Conservation (phyloP, 177 flowering plant species). For the Vitis hybrid region DNA sequence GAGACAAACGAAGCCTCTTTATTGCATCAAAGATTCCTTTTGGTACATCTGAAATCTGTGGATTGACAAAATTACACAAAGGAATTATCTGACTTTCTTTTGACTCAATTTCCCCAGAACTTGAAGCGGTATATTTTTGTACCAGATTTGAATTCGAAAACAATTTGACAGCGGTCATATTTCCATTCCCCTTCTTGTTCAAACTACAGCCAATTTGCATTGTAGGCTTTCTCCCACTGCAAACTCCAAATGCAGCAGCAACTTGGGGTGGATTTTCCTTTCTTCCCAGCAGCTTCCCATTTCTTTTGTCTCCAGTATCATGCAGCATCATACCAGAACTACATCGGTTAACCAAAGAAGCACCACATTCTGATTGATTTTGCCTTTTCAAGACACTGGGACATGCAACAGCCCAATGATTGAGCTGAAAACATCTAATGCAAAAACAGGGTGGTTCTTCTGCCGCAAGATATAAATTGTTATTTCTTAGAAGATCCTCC, state of each 20-base stretch:
- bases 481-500: conserved; percentile 42
- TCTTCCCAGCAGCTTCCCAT: conserved; percentile 4
- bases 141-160: conserved; percentile 6
- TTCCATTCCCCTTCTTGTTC: conserved; percentile 12
- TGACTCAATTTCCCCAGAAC: conserved; percentile 21
- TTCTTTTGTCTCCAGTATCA: conserved; percentile 10
- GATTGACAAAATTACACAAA: conserved; percentile 16
- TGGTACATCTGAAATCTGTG: conserved; percentile 36
- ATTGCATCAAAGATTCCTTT: conserved; percentile 51
- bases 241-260: conserved; percentile 10
- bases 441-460: conserved; percentile 50
- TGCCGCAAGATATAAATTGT: conserved; percentile 23
- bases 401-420: conserved; percentile 78
- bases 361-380: conserved; percentile 11
- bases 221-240: conserved; percentile 12
- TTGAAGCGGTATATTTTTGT: conserved; percentile 23
- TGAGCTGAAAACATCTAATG: conserved; percentile 65
- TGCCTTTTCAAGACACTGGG: conserved; percentile 34
- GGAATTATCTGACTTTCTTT: conserved; percentile 25
- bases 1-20: conserved; percentile 63
- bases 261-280: conserved; percentile 9
- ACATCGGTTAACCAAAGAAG: conserved; percentile 16
- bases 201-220: conserved; percentile 4
- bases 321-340: conserved; percentile 10
- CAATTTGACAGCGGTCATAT: conserved; percentile 6